Percentiles rank a stretch among this genome's conserved stretches.
Conservation (phyloP, 2,329 filamentous ascomycete genomes). For the Scortechinia acanthostroma region DNA sequence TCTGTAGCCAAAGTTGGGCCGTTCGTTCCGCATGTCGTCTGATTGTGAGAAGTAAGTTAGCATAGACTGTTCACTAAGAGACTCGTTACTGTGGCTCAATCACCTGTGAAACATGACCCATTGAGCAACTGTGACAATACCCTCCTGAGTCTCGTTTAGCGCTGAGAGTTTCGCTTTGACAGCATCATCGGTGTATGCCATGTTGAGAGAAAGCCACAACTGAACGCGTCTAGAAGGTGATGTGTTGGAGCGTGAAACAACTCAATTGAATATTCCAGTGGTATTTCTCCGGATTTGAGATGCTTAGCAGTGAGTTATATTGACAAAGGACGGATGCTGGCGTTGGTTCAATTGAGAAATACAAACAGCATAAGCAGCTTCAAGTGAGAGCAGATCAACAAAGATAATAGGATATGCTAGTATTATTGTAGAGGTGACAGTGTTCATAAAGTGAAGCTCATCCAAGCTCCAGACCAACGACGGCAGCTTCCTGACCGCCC, state of each 20-base stretch:
- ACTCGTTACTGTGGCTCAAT: too few relatives aligned
- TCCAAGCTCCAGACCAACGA: too few relatives aligned
- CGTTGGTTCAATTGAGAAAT: too few relatives aligned
- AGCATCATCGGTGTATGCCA: constrained; percentile 94
- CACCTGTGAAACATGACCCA: constrained; percentile 99
- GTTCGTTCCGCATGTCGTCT: constrained; percentile 90
- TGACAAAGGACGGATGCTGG: too few relatives aligned
- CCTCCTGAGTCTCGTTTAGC: constrained; percentile 94
- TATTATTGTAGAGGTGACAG: too few relatives aligned
- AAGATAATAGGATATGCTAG: too few relatives aligned
- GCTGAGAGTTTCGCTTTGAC: constrained; percentile 91
- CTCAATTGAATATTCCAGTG: too few relatives aligned
- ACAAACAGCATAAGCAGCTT: too few relatives aligned
- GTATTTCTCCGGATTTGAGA: too few relatives aligned
- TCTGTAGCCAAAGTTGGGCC: constrained; percentile 83
- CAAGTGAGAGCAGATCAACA: too few relatives aligned
- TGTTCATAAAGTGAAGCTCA: too few relatives aligned
- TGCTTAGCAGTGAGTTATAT: background rate
- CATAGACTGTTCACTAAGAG: background rate
- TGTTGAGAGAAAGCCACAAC: constrained; percentile 27
- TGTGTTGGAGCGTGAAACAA: too few relatives aligned
- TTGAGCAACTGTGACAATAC: constrained; percentile 90
- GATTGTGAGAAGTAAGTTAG: background rate
- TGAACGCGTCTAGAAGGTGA: background rate
- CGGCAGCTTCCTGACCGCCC: background rate